A percentile compares a stretch with the other conserved stretches of the same genome.
Evolutionary conservation across 768 basidiomycete genomes (phyloP).

Genomic region (Trametes maxima): DNA sequence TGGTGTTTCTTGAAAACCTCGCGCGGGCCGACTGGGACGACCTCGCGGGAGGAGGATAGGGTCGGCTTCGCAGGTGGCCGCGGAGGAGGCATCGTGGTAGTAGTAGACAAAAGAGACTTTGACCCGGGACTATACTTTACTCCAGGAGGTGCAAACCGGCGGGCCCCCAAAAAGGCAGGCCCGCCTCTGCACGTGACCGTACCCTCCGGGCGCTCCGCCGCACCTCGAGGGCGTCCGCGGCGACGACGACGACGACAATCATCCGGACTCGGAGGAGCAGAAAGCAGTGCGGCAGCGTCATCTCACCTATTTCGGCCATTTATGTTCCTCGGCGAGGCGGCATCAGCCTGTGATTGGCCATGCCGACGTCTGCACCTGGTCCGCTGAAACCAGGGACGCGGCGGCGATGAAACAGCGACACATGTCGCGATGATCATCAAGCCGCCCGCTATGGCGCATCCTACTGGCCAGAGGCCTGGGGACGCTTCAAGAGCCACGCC

Average conservation of each 20-base stretch:
- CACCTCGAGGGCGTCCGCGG: too few relatives aligned
- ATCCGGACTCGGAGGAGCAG: background rate
- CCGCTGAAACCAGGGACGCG: background rate
- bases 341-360: conserved; percentile 4
- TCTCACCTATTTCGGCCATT: background rate
- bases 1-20: conserved; percentile 43
- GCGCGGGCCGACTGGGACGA: conserved; percentile 58
- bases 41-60: conserved; percentile 38
- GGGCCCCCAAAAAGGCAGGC: background rate
- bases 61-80: conserved; percentile 13
- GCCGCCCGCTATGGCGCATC: background rate
- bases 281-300: background rate
- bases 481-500: background rate
- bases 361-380: background rate
- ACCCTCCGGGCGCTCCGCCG: too few relatives aligned
- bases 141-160: too few relatives aligned
- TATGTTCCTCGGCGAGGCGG: background rate
- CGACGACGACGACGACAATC: background rate
- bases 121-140: background rate
- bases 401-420: conserved; percentile 3
- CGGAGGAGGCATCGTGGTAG: conserved; percentile 26
- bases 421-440: conserved; percentile 8
- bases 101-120: background rate
- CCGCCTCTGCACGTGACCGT: background rate
- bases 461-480: too few relatives aligned